Base-by-base conservation (phyloP, 148 eudicot genomes). In the Rhododendron griersonianum region DNA sequence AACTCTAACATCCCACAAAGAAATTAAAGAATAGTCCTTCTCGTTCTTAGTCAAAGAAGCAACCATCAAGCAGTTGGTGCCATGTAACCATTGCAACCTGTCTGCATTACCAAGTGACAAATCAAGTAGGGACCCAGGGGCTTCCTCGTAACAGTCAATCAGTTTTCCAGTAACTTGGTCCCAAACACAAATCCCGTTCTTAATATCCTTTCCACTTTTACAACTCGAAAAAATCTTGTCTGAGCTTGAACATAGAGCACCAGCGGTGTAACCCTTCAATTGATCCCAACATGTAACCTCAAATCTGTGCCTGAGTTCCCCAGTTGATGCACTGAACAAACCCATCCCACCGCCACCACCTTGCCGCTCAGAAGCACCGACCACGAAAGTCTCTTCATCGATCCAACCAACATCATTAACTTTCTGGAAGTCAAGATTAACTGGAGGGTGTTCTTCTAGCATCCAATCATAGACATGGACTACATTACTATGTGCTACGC, bases 401-500 rank as follows among this genome's bases (percentile, higher is more conserved):
- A 92, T 67, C 96, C 96, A 96, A 0, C 90, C 88, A 0, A 89
- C 92, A 48, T 96, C 99, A 79, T 96, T 96, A 9, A 96, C 93
- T 28, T 94, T 90, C 87, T 94, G 95, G 84, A 94, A 96, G 85
- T 96, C 98, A 19, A 95, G 90, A 67, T 90, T 93, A 23, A 95
- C 86, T 7, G 99, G 93, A 18, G 90, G 86, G 69, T 91, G 96
- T 82, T 96, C 95, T 73, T 94, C 90, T 0, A 96, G 48, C 90
- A 87, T 91, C 99, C 99, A 96, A 67, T 96, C 96, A 35, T 94
- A 95, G 23, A 96, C 96, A 57, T 95, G 96, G n/a, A 96, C 99
- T 65, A 96, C 90, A 74, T 91, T 94, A n/a, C 97, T 95, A 18
- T 95, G 99, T 0, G 96, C 99, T 15, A 95, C 98, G 76, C 94